Conservation (phyloP, 1,139 yeast genomes). For the Geotrichum phurueaensis region DNA sequence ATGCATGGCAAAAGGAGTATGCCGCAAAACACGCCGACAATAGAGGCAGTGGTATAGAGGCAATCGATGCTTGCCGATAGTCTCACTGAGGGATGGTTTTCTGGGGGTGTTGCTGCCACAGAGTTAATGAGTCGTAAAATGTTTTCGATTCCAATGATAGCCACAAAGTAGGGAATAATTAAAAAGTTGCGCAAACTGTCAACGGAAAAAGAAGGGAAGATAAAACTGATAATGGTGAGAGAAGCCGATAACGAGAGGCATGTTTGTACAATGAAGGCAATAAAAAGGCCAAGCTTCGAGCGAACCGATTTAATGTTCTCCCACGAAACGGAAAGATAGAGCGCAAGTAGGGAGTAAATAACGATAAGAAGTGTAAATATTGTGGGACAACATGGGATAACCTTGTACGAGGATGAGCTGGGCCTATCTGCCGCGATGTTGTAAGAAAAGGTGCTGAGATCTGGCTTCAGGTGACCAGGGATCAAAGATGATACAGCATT, state of each 20-base stretch:
- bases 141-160: conserved; percentile 43
- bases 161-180: conserved; percentile 39
- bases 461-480: neutral
- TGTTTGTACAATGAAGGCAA: conserved; percentile 55
- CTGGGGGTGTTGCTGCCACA: conserved; percentile 41
- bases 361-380: conserved; percentile 1
- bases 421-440: no score
- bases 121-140: conserved; percentile 42
- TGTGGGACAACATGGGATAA: no score
- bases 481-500: conserved; percentile 7
- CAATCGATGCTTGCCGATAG: conserved; percentile 37
- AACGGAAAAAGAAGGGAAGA: conserved; percentile 30
- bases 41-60: conserved; percentile 36
- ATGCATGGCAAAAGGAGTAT: conserved; percentile 26
- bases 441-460: no score
- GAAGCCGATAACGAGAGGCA: conserved; percentile 46
- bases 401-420: no score
- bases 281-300: conserved; percentile 52
- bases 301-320: conserved; percentile 51
- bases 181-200: conserved; percentile 24
- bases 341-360: conserved; percentile 32
- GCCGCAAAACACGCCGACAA: conserved; percentile 29
- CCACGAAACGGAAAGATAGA: conserved; percentile 43
- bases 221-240: conserved; percentile 45
- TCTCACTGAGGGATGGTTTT: conserved; percentile 37